Evolutionary conservation across 2,329 filamentous ascomycete genomes (phyloP).

Genomic region (Trichoderma sp.): DNA sequence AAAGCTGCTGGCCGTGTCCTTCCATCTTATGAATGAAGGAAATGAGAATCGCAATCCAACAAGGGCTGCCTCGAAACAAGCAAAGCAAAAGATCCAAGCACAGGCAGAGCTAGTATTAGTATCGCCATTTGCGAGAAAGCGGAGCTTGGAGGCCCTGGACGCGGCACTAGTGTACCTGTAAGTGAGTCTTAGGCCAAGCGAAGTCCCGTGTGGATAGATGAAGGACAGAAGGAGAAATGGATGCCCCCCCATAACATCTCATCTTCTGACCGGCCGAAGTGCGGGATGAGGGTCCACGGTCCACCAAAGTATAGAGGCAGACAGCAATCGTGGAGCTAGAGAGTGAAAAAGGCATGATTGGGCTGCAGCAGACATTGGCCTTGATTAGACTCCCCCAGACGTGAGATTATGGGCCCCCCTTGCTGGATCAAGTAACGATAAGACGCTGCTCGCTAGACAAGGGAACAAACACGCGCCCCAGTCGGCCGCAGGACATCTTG

Average conservation of each 20-base stretch:
- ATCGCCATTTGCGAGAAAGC: constrained; percentile 20
- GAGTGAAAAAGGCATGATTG: not conserved
- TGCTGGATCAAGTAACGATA: not conserved
- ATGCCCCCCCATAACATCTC: not conserved
- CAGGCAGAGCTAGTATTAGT: constrained; percentile 17
- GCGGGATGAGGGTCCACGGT: not conserved
- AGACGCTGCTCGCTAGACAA: constrained; percentile 5
- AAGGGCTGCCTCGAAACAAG: not conserved
- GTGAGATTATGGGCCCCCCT: constrained; percentile 17
- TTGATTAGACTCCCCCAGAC: constrained; percentile 5
- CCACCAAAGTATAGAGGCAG: not conserved
- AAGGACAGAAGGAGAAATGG: not conserved
- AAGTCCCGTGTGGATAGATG: not conserved
- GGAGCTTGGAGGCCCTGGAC: not conserved
- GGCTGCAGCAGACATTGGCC: constrained; percentile 5
- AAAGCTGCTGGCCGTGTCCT: not conserved
- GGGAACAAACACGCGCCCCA: constrained; percentile 4
- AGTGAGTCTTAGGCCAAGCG: not conserved
- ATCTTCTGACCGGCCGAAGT: constrained; percentile 5
- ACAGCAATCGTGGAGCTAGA: constrained; percentile 1
- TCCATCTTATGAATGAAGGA: constrained; percentile 1
- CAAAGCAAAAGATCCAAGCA: not conserved
- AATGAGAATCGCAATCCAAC: not conserved
- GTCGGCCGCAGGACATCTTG: constrained; percentile 9
- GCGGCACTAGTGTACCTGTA: not conserved